These are phyloP conservation scores for Coemansia sp. DNA, from an alignment of 192 early-diverging fungal species.

Conservation along the genomic window DNA sequence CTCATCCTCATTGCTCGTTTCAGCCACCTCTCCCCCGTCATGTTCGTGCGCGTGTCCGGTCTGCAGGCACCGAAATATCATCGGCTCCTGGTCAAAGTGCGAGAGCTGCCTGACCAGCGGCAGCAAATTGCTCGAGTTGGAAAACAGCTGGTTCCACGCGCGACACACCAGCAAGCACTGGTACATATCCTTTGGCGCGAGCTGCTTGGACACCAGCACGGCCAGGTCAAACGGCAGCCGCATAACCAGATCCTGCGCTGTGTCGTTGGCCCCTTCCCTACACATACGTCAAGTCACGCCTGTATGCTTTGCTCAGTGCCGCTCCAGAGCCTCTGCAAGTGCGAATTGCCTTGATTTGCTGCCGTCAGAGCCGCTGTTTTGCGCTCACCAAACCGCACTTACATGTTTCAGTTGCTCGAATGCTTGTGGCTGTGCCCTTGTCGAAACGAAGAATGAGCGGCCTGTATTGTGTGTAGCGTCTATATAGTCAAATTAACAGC, in stretches of 20 bases:
- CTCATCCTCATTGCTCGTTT: not conserved
- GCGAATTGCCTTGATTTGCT: too few species aligned
- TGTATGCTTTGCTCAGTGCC: too few species aligned
- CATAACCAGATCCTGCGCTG: constrained; percentile 24
- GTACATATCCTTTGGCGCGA: constrained; percentile 22
- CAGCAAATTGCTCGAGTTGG: constrained; percentile 14
- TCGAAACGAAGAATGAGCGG: too few species aligned
- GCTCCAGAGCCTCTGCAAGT: too few species aligned
- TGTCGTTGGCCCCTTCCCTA: too few species aligned
- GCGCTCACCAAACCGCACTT: too few species aligned
- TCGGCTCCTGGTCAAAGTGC: constrained; percentile 48
- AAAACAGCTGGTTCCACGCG: constrained; percentile 27
- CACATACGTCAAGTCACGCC: too few species aligned
- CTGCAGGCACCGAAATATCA: constrained; percentile 34
- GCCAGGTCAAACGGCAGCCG: constrained; percentile 44
- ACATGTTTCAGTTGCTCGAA: too few species aligned
- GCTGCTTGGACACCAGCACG: constrained; percentile 18
- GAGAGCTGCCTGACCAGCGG: constrained; percentile 28
- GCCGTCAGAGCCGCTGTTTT: too few species aligned
- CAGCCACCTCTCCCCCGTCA: not conserved
- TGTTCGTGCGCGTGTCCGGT: constrained; percentile 10
- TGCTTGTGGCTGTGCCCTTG: too few species aligned
- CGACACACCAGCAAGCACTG: constrained; percentile 30
- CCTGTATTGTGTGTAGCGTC: too few species aligned
- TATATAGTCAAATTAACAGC: too few species aligned